Conservation (phyloP, 495 filamentous ascomycete species). For the Xylaria flabelliformis region DNA sequence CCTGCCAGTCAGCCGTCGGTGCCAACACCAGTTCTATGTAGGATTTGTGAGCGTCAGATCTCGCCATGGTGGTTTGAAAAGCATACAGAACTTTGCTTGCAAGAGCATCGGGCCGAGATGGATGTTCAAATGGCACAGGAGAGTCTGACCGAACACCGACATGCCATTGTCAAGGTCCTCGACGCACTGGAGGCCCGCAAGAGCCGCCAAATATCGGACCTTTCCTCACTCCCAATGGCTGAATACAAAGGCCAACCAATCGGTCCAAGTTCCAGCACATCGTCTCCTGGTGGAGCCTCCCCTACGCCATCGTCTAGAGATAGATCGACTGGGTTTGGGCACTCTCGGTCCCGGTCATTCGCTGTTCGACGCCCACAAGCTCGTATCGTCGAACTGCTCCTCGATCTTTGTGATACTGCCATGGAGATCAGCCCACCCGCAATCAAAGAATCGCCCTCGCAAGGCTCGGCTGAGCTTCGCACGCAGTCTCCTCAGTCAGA, state of each 20-base stretch:
- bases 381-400: slow-evolving; percentile 89
- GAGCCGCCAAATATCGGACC: slow-evolving; percentile 69
- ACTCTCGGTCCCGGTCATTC: slow-evolving; percentile 78
- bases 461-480: slow-evolving; percentile 73
- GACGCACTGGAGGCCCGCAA: slow-evolving; percentile 88
- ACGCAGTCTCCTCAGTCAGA: slow-evolving; percentile 96
- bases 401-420: slow-evolving; percentile 95
- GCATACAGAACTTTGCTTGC: slow-evolving; percentile 92
- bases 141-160: slow-evolving; percentile 88
- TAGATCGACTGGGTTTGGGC: slow-evolving; percentile 74
- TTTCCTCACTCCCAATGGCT: slow-evolving; percentile 60
- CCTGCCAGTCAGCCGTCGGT: slow-evolving; percentile 76
- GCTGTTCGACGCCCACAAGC: slow-evolving; percentile 86
- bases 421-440: slow-evolving; percentile 92
- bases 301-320: slow-evolving; percentile 80
- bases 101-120: slow-evolving; percentile 96
- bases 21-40: slow-evolving; percentile 87
- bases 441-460: slow-evolving; percentile 78
- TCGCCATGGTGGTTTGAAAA: slow-evolving; percentile 99
- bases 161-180: slow-evolving; percentile 92
- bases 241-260: slow-evolving; percentile 94
- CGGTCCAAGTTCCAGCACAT: slow-evolving; percentile 72
- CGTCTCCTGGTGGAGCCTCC: slow-evolving; percentile 65
- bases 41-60: slow-evolving; percentile 96
- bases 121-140: slow-evolving; percentile 96